A percentile compares a stretch with the other conserved stretches of the same genome.
Conservation (phyloP, 2,329 filamentous ascomycete genomes). For the Pleomassaria siparia region DNA sequence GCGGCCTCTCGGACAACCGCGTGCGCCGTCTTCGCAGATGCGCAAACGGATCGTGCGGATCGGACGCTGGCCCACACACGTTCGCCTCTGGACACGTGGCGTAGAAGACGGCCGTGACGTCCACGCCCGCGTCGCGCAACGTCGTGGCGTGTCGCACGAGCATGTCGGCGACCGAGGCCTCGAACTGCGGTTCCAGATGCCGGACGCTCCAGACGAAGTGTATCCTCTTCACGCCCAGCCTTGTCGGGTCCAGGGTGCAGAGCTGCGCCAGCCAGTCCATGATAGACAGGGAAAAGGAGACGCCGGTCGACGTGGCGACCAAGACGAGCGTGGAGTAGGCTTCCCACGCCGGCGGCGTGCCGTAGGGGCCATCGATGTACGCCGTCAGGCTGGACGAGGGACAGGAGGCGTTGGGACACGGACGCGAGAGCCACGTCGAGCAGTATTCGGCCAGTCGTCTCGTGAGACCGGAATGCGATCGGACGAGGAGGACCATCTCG, state of each 20-base stretch:
- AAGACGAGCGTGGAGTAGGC: slow-evolving; percentile 24
- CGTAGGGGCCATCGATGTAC: slow-evolving; percentile 32
- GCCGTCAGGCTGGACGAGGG: slow-evolving; percentile 20
- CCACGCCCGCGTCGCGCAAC: slow-evolving; percentile 20
- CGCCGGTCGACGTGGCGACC: slow-evolving; percentile 26
- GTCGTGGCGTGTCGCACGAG: slow-evolving; percentile 14
- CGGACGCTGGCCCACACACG: not conserved
- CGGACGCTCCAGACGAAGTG: slow-evolving; percentile 25
- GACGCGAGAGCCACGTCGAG: slow-evolving; percentile 24
- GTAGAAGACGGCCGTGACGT: slow-evolving; percentile 18
- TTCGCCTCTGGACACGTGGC: slow-evolving; percentile 18
- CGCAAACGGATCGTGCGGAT: slow-evolving; percentile 24
- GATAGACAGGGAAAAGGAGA: slow-evolving; percentile 27
- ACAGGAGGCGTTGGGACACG: slow-evolving; percentile 29
- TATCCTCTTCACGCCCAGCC: slow-evolving; percentile 14
- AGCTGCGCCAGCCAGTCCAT: slow-evolving; percentile 28
- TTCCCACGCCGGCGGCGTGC: slow-evolving; percentile 24
- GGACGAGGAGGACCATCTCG: slow-evolving; percentile 29
- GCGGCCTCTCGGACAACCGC: slow-evolving; percentile 6
- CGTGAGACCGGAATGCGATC: slow-evolving; percentile 24
- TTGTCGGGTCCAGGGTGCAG: slow-evolving; percentile 8
- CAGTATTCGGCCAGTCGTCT: slow-evolving; percentile 23
- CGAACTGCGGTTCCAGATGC: slow-evolving; percentile 30
- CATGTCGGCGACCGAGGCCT: slow-evolving; percentile 18
- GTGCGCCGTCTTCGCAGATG: slow-evolving; percentile 19